phyloP scores from a whole-genome alignment of 345 rosid genomes.

The Eucalyptus sideroxylon region DNA sequence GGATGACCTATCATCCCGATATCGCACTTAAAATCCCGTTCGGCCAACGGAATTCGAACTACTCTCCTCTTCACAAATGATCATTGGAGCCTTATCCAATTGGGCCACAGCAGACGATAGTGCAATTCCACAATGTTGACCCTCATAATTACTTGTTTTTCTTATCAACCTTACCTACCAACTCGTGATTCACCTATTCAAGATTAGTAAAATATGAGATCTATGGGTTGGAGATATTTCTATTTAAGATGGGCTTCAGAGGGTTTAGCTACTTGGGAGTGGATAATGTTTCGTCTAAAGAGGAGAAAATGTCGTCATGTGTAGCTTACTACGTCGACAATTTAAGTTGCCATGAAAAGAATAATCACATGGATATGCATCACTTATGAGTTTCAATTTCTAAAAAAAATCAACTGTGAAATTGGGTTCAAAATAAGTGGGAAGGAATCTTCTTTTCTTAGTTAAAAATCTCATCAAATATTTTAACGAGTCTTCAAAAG shows the following conservation, averaged over 20 bases:
- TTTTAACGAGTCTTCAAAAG: not conserved
- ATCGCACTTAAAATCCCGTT: too few species aligned
- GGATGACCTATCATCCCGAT: too few species aligned
- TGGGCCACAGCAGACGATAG: too few species aligned
- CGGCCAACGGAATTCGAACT: rapidly evolving
- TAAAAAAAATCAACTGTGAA: too few species aligned
- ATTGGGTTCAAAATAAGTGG: not conserved
- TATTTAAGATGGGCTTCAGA: not conserved
- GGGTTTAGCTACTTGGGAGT: not conserved
- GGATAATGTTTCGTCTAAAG: not conserved
- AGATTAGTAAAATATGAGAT: not conserved
- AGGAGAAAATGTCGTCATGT: not conserved
- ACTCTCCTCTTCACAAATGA: too few species aligned
- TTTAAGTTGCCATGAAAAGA: not conserved
- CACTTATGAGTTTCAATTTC: not conserved
- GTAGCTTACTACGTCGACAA: not conserved
- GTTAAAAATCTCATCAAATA: not conserved
- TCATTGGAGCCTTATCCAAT: too few species aligned
- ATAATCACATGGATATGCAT: too few species aligned
- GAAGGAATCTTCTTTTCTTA: not conserved
- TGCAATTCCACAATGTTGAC: not conserved
- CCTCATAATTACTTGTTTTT: not conserved
- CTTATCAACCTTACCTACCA: not conserved
- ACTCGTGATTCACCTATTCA: not conserved
- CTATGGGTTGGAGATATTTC: rapidly evolving